A percentile compares a stretch with the other conserved stretches of the same genome.
Evolutionary conservation across 257 asterid genomes (phyloP).

Genomic region (Solanum pennellii): DNA sequence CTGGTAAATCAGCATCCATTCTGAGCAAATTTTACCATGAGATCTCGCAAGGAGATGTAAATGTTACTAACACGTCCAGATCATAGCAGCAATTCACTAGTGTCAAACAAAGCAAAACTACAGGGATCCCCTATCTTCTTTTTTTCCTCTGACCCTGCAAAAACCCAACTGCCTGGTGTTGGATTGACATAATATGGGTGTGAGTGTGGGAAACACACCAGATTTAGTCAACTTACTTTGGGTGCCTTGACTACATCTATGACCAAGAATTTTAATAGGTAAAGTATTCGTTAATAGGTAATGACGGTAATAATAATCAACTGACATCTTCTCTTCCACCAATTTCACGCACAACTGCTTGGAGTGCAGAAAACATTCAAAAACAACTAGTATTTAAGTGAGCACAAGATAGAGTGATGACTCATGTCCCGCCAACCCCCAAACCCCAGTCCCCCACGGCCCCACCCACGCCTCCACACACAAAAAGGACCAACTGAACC

Average conservation of each 20-base stretch:
- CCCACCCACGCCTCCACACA: neutral
- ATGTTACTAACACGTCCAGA: neutral
- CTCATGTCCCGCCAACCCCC: neutral
- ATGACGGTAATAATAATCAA: neutral
- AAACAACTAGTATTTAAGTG: neutral
- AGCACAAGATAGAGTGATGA: neutral
- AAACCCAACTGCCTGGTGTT: neutral
- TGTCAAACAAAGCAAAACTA: neutral
- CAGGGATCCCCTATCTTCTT: neutral
- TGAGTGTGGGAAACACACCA: neutral
- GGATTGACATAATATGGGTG: neutral
- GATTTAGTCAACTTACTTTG: neutral
- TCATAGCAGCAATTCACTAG: neutral
- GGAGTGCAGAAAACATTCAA: neutral
- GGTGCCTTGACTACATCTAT: neutral
- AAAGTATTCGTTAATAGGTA: neutral
- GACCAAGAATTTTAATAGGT: neutral
- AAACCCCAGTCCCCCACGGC: neutral
- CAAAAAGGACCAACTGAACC: neutral
- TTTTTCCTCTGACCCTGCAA: neutral
- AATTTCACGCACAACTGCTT: neutral
- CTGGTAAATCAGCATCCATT: neutral
- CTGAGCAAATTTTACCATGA: neutral
- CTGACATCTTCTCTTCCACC: neutral
- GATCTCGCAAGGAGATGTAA: neutral